Base-by-base conservation (phyloP, 1,284 basidiomycete genomes). In the Rugosomyces carneus region DNA sequence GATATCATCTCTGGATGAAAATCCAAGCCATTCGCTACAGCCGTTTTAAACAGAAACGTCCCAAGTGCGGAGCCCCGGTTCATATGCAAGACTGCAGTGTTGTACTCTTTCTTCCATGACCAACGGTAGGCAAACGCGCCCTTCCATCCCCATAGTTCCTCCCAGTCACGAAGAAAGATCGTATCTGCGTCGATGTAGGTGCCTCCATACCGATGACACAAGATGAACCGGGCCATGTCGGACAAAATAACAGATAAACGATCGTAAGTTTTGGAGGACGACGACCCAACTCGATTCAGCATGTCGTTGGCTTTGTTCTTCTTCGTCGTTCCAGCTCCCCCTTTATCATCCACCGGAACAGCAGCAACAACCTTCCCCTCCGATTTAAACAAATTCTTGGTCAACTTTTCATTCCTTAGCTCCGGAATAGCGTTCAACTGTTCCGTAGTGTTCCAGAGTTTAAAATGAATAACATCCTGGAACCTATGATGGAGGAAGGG, bases 401-500 rank as follows among this genome's bases (percentile, higher is more conserved):
- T n/a, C 66, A 79, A 21, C 59, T 89, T 93, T 57, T 89, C 84
- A 42, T 84, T 71, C 53, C 75, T 78, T 37, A 92, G 65, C 62
- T 93, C 90, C 3, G 80, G 78, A 1, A 91, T 73, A 31, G 83
- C 81, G 53, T 93, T 89, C 34, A 93, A 70, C 56, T 91, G 89
- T 56, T 91, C 89, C 2, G 89, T 92, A 27, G 90, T 92, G 60
- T 93, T 92, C 89, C 89, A 93, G 58, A 92, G 73, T 60, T 84
- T 88, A 71, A 93, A 93, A 58, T 85, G 79, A 61, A 93, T 81
- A n/a, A 87, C 76, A 50, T 89, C 83, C 47, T 79, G 75, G 69
- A 93, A 92, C 44, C 88, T 73, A 16, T 76, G 76, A 61, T 93
- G 85, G 11, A 93, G 68, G 69, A 93, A 89, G 0, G 90, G 89